Percentiles rank a stretch among this genome's conserved stretches.
Conservation (phyloP, 768 basidiomycete genomes). For the Melanogaster broomeanus region DNA sequence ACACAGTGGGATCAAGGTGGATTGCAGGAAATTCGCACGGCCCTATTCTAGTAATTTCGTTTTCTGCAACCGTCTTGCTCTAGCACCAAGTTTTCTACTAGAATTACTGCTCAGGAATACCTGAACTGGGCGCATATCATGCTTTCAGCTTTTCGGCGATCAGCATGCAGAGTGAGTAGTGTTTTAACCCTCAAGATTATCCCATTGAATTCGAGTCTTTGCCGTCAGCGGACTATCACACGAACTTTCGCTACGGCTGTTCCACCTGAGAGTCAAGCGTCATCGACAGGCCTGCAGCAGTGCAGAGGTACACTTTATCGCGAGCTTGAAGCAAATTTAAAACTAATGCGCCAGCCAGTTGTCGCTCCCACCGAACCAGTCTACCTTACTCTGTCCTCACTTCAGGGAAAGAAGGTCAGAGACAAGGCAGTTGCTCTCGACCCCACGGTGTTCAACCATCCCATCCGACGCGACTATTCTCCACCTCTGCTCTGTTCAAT, state of each 20-base stretch:
- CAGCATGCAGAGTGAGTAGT: slow-evolving; percentile 13
- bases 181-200: neutral
- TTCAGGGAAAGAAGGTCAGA: slow-evolving; percentile 44
- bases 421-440: slow-evolving; percentile 63
- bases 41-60: slow-evolving; percentile 19
- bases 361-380: slow-evolving; percentile 47
- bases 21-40: slow-evolving; percentile 24
- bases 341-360: slow-evolving; percentile 30
- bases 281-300: neutral
- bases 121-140: slow-evolving; percentile 5
- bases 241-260: slow-evolving; percentile 14
- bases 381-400: slow-evolving; percentile 61
- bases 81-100: neutral
- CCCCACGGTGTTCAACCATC: slow-evolving; percentile 84
- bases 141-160: slow-evolving; percentile 18
- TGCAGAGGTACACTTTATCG: slow-evolving; percentile 16
- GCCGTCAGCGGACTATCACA: slow-evolving; percentile 1
- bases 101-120: neutral
- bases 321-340: slow-evolving; percentile 3
- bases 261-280: slow-evolving; percentile 1
- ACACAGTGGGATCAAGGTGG: neutral
- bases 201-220: neutral
- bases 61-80: neutral
- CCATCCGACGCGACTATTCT: slow-evolving; percentile 90
- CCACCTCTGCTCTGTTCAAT: slow-evolving; percentile 87